Base-by-base conservation (phyloP, 352 stramenopile species). In the Globisporangium cylindrosporum region DNA sequence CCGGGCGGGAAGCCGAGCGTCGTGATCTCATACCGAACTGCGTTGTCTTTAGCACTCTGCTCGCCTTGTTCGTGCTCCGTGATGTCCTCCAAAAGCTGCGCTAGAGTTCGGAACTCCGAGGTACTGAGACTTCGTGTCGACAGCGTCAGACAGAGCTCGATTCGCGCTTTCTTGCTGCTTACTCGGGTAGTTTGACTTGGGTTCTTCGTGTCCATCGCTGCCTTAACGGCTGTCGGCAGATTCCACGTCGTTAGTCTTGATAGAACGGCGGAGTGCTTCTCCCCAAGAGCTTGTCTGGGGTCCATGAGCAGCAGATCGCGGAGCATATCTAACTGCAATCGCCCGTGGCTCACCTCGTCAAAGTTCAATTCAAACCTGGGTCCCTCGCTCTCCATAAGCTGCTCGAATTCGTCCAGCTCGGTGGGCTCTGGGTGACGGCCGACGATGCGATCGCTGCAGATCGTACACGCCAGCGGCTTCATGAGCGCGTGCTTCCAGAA, bases 381-480 rank as follows among this genome's bases (percentile, higher is more conserved):
- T n/a, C 38, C 59, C 9, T 64, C 59, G 15, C 59, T 64, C 15
- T 18, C 25, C 51, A 58, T 58, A 27, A 64, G 59, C 36, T 24
- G 38, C 24, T 41, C 59, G 8, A 54, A 32, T 22, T 64, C 15
- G 41, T 64, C 59, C 5, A 56, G 53, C 15, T 43, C 41, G 59
- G 36, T 51, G 59, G 14, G 27, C 2, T 34, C 22, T 5, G 51
- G 20, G 24, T n/a, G 27, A 4, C 6, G 8, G 2, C 24, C 51
- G 1, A 36, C 51, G 12, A 22, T 58, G 18, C 14, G 3, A 2
- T 36, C 24, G 51, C 8, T 22, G 12, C 51, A 36, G 3, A 22
- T 29, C 5, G 24, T 58, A 18, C 51, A 58, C 24, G 24, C 18
- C 0, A 58, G 51, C 4, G 51, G 51, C 12, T 9, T 36, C 51